phyloP scores from a whole-genome alignment of 495 filamentous ascomycete genomes.

The Daldinia decipiens region DNA sequence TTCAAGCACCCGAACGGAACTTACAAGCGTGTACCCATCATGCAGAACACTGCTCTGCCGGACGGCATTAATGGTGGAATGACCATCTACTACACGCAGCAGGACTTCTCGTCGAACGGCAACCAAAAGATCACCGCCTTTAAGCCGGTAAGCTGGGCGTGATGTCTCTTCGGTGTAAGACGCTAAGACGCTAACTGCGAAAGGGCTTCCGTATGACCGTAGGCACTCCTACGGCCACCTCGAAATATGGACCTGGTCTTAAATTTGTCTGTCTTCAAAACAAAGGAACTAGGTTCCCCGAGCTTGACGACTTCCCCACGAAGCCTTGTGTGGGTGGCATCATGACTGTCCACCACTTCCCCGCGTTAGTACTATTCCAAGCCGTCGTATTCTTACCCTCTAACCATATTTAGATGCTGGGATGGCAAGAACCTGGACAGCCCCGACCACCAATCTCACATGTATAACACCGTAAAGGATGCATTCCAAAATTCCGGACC shows the following conservation, averaged over 20 bases:
- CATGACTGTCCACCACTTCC: conserved; percentile 65
- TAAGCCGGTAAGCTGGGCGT: conserved; percentile 52
- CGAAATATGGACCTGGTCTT: conserved; percentile 52
- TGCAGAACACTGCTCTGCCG: conserved; percentile 60
- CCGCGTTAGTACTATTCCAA: conserved; percentile 50
- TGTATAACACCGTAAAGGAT: conserved; percentile 60
- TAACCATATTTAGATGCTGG: conserved; percentile 57
- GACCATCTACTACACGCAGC: conserved; percentile 66
- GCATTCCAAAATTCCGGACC: conserved; percentile 56
- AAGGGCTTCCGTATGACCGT: conserved; percentile 67
- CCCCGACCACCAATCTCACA: conserved; percentile 66
- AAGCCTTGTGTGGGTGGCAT: conserved; percentile 59
- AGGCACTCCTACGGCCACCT: conserved; percentile 54
- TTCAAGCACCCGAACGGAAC: conserved; percentile 64
- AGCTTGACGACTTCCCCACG: conserved; percentile 60
- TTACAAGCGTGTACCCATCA: conserved; percentile 61
- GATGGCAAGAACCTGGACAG: conserved; percentile 68
- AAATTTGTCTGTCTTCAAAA: conserved; percentile 60
- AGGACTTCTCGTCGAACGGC: conserved; percentile 57
- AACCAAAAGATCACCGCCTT: conserved; percentile 62
- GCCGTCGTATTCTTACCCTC: not conserved
- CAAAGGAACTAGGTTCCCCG: conserved; percentile 58
- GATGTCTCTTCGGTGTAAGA: not conserved
- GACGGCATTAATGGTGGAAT: conserved; percentile 62
- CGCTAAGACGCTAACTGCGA: not conserved